phyloP scores from a whole-genome alignment of 2,329 filamentous ascomycete genomes.

The Trichoderma lentiforme region DNA sequence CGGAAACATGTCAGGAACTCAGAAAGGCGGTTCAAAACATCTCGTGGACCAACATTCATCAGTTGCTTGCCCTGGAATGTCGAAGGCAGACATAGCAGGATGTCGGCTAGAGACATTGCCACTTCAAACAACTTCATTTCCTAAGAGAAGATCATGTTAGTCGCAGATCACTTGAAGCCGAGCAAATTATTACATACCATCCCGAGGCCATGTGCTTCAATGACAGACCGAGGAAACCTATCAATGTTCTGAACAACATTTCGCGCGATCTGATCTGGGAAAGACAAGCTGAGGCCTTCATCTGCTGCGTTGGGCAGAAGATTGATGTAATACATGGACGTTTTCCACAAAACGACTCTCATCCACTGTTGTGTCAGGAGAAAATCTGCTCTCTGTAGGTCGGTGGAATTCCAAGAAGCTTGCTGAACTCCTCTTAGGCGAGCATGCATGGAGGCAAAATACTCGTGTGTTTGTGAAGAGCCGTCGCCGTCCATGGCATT shows the following conservation, averaged over 20 bases:
- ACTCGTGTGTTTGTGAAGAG: not conserved
- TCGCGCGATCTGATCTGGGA: not conserved
- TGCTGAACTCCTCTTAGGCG: not conserved
- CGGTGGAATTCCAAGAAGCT: not conserved
- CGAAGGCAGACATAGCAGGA: not conserved
- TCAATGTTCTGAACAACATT: slow-evolving; percentile 3
- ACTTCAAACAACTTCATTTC: slow-evolving; percentile 13
- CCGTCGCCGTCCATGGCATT: slow-evolving; percentile 6
- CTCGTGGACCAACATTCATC: not conserved
- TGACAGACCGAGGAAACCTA: not conserved
- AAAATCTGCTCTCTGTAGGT: slow-evolving; percentile 4
- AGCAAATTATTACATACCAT: not conserved
- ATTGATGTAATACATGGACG: slow-evolving; percentile 4
- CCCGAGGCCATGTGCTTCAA: slow-evolving; percentile 6
- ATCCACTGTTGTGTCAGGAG: slow-evolving; percentile 9
- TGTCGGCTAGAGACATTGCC: slow-evolving; percentile 6
- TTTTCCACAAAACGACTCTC: slow-evolving; percentile 7
- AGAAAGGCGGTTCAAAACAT: not conserved
- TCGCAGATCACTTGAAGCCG: not conserved
- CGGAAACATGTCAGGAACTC: not conserved
- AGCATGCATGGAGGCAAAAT: slow-evolving; percentile 8
- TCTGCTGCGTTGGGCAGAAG: not conserved
- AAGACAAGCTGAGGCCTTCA: not conserved
- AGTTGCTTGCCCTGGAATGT: slow-evolving; percentile 1
- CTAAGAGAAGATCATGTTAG: not conserved